Evolutionary conservation across 2,329 filamentous ascomycete genomes (phyloP).

Genomic region (Rhynchosporium graminicola): DNA sequence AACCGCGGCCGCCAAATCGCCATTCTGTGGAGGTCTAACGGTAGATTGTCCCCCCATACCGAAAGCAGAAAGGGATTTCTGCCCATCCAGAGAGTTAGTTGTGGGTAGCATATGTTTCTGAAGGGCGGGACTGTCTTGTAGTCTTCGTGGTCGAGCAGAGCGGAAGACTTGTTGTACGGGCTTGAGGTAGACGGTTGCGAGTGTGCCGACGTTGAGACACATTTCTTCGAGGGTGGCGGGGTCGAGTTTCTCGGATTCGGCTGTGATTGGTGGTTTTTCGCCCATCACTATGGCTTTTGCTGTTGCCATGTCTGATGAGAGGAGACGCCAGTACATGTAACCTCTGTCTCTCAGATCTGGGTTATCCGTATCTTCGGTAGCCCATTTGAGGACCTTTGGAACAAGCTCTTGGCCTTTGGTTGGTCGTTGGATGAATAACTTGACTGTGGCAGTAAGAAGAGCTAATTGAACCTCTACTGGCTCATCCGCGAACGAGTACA

Average conservation of each 20-base stretch:
- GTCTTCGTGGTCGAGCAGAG: conserved; percentile 74
- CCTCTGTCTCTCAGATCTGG: conserved; percentile 93
- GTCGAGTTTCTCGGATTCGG: conserved; percentile 93
- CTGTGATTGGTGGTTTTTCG: conserved; percentile 93
- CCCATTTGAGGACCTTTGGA: conserved; percentile 95
- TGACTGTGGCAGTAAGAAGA: conserved; percentile 92
- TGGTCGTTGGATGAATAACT: conserved; percentile 94
- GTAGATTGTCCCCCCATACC: conserved; percentile 47
- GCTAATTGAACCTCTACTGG: conserved; percentile 94
- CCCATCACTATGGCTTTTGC: conserved; percentile 94
- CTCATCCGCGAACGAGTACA: conserved; percentile 92
- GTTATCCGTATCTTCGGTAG: conserved; percentile 98
- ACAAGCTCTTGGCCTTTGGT: conserved; percentile 93
- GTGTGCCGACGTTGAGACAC: conserved; percentile 92
- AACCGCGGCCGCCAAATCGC: conserved; percentile 69
- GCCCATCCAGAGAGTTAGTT: conserved; percentile 53
- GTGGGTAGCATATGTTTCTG: conserved; percentile 68
- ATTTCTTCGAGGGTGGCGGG: conserved; percentile 91
- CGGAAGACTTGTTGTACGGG: conserved; percentile 97
- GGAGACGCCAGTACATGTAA: conserved; percentile 98
- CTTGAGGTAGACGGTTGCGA: conserved; percentile 97
- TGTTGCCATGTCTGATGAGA: conserved; percentile 86
- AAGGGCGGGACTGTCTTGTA: conserved; percentile 82
- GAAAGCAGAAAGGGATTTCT: conserved; percentile 62
- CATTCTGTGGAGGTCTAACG: conserved; percentile 37